Evolutionary conservation across 176 grass and related monocot genomes (phyloP).

Genomic region (Raddia guianensis): DNA sequence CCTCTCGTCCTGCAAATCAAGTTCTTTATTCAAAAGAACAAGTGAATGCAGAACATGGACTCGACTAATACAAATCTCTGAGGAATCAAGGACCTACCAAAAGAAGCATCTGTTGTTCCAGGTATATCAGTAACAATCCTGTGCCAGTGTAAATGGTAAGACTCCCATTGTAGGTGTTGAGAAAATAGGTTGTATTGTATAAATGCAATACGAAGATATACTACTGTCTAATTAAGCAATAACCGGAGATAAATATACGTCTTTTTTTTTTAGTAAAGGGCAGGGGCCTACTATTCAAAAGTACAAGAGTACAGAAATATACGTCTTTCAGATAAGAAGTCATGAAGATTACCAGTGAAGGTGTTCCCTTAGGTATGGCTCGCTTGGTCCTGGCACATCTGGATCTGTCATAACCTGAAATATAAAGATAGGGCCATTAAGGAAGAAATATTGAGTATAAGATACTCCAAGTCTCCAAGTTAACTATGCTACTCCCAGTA

Average conservation of each 20-base stretch:
- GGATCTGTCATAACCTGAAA: conserved; percentile 96
- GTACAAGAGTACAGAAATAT: too few species aligned
- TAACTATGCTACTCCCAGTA: background rate
- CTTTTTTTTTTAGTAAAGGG: background rate
- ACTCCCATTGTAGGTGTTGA: background rate
- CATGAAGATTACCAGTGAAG: conserved; percentile 76
- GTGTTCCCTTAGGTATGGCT: conserved; percentile 91
- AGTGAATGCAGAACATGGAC: conserved; percentile 31
- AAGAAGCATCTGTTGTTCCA: conserved; percentile 85
- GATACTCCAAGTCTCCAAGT: conserved; percentile 25
- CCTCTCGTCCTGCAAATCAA: conserved; percentile 59
- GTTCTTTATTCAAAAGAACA: conserved; percentile 19
- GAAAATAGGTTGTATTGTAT: conserved; percentile 13
- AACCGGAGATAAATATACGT: too few species aligned
- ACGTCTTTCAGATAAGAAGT: background rate
- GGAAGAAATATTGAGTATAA: background rate
- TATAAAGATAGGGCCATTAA: conserved; percentile 21
- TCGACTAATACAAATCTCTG: background rate
- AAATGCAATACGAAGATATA: background rate
- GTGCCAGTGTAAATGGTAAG: conserved; percentile 40
- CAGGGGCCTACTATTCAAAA: too few species aligned
- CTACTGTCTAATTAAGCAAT: too few species aligned
- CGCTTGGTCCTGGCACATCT: conserved; percentile 92
- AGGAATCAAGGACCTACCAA: conserved; percentile 58
- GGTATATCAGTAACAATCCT: conserved; percentile 98